These are phyloP conservation scores for Dalbergia cultrata DNA, from an alignment of 306 rosid genomes.

Conservation along the genomic window DNA sequence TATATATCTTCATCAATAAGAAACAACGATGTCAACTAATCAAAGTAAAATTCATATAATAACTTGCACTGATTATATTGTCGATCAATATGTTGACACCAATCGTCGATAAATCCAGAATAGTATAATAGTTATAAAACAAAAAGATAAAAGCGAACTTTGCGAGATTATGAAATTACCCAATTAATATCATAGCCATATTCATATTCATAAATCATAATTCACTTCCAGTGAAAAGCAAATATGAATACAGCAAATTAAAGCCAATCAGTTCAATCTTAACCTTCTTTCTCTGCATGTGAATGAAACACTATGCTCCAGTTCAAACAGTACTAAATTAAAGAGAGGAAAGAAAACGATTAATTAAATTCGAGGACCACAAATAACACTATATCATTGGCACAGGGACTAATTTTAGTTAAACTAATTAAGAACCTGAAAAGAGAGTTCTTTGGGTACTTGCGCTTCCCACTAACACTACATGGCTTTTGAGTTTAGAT, in stretches of 20 bases:
- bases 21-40: neutral
- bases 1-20: neutral
- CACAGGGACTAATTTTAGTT: neutral
- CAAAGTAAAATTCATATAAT: neutral
- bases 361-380: constrained; percentile 3
- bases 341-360: neutral
- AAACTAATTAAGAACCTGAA: constrained; percentile 8
- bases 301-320: constrained; percentile 15
- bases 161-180: constrained; percentile 6
- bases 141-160: neutral
- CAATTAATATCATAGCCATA: neutral
- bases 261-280: constrained; percentile 4
- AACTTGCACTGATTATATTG: neutral
- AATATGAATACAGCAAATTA: neutral
- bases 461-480: neutral
- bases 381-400: neutral
- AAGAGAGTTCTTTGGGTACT: constrained; percentile 16
- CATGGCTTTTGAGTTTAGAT: neutral
- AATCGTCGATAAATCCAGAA: neutral
- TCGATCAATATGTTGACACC: neutral
- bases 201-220: neutral
- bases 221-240: constrained; percentile 16
- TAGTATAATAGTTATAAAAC: neutral
- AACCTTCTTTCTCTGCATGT: constrained; percentile 28
- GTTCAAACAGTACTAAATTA: neutral